Evolutionary conservation across 257 asterid genomes (phyloP), one percentile per base, ranked within the genome.

Genomic region (Leptodermis oblonga): DNA sequence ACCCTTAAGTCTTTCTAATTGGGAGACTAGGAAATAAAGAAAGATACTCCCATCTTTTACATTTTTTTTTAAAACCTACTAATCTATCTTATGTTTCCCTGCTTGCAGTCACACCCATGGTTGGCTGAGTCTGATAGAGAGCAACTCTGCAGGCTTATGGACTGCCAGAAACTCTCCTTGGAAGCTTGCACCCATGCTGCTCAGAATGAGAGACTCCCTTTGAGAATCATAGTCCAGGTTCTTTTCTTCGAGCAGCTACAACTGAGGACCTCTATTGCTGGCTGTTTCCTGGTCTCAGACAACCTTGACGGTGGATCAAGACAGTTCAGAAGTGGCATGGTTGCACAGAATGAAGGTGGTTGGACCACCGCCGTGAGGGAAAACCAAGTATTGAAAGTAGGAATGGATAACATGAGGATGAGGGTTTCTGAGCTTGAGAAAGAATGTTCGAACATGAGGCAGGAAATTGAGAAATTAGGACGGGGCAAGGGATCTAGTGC

Each of bases 131-230:
- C 95, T 0, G 96, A 93, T 73, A 80, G 96, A 65, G 98, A 93
- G 71, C 92, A 87, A 28, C 98, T 93, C 71, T 90, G 97, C 82
- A 72, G 98, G 74, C 82, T 93, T 37, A 83, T 93, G 88, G 98
- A 93, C 88, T 93, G 98, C 83, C 98, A 93, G 87, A 93, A 93
- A 62, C 97, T 93, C 62, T 93, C 98, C 13, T 74, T 93, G 18
- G 98, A 93, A 79, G 98, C 98, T 11, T 93, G 97, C 84, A 93
- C 98, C 0, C 98, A 92, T 69, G 98, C 98, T 37, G 98, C 98
- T 11, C 98, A 92, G 74, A 92, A 92, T 58, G 98, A 92, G 74
- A 78, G 98, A 79, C 86, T 92, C 46, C 98, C 97, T 0, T 58
- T 92, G 62, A 86, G 98, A 81, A 70, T 88, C 58, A 83, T 92